Conservation (phyloP, 2,329 filamentous ascomycete genomes). For the Gaeumannomyces tritici region DNA sequence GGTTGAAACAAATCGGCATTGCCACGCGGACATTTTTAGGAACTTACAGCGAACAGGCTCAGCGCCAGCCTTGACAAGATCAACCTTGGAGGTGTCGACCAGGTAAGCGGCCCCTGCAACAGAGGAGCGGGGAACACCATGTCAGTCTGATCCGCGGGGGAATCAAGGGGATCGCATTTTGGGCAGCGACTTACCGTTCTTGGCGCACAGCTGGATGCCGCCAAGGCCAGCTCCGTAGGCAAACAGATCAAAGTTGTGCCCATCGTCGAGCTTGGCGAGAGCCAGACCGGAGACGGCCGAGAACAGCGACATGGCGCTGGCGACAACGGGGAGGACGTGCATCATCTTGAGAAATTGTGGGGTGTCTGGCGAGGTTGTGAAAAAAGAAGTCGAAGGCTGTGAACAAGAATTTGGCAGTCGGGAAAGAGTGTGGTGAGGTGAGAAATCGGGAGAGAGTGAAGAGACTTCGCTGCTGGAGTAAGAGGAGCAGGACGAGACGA, state of each 20-base stretch:
- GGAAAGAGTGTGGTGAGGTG: background rate
- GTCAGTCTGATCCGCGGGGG: background rate
- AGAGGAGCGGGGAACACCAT: background rate
- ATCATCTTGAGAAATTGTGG: background rate
- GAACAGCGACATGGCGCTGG: background rate
- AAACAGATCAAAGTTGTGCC: background rate
- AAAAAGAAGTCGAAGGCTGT: background rate
- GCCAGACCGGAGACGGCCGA: background rate
- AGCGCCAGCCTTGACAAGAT: background rate
- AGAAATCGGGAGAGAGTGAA: background rate
- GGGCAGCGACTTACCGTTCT: background rate
- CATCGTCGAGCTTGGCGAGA: background rate
- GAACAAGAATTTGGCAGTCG: background rate
- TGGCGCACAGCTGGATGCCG: background rate
- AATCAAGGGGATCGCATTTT: background rate
- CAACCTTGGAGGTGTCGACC: background rate
- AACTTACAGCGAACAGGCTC: background rate
- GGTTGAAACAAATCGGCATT: background rate
- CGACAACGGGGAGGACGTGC: background rate
- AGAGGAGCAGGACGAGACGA: background rate
- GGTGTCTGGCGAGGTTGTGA: background rate
- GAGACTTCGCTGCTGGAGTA: background rate
- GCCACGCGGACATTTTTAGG: background rate
- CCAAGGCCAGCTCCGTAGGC: background rate
- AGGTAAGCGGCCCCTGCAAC: background rate